Percentiles rank a stretch among this genome's conserved stretches.
Conservation (phyloP, 2,329 filamentous ascomycete species). For the Aspergillus proliferans region DNA sequence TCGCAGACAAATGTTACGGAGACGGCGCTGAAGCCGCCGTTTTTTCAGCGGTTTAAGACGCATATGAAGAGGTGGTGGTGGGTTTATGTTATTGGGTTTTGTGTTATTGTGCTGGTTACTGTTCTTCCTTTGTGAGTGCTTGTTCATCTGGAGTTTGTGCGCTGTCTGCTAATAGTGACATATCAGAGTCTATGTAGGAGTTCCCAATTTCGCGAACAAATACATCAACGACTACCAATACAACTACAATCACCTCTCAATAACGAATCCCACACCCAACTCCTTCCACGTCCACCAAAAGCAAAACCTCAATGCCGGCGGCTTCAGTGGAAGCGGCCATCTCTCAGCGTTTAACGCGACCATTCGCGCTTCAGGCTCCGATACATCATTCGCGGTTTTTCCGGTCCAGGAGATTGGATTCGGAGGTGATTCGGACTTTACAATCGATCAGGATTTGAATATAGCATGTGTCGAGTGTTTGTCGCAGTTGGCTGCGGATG, state of each 20-base stretch:
- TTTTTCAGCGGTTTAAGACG: constrained; percentile 15
- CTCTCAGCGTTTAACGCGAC: constrained; percentile 17
- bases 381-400: constrained; percentile 12
- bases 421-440: constrained; percentile 6
- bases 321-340: constrained; percentile 17
- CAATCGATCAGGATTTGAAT: constrained; percentile 19
- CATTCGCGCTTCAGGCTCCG: constrained; percentile 3
- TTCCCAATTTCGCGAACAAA: constrained; percentile 18
- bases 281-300: constrained; percentile 19
- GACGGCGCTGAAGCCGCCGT: constrained; percentile 6
- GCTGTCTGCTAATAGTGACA: neutral
- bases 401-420: constrained; percentile 15
- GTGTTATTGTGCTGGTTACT: constrained; percentile 14
- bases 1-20: too few species aligned
- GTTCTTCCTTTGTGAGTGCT: constrained; percentile 17
- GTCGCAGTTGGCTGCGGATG: constrained; percentile 11
- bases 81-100: constrained; percentile 16
- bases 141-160: neutral
- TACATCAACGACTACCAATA: constrained; percentile 20
- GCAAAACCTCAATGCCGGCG: constrained; percentile 11
- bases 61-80: constrained; percentile 24
- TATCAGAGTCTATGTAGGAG: constrained; percentile 17
- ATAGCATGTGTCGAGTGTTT: constrained; percentile 20
- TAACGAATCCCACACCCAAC: constrained; percentile 18
- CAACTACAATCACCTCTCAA: constrained; percentile 14